These are phyloP conservation scores for Colletotrichum australisinense DNA, from an alignment of 2,329 filamentous ascomycete species.

Conservation along the genomic window DNA sequence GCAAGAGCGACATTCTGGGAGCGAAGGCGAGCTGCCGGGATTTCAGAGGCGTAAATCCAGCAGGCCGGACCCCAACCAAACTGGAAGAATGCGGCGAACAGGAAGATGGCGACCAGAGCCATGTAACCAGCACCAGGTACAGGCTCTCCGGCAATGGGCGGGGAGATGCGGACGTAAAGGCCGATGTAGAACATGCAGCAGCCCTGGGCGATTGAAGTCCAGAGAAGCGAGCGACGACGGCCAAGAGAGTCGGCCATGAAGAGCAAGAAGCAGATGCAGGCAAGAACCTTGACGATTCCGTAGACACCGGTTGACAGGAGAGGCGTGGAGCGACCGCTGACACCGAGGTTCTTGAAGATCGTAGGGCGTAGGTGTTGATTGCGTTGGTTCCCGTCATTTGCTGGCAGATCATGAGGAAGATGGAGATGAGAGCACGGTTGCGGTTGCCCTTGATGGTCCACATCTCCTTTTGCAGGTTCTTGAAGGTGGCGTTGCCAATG, in stretches of 20 bases:
- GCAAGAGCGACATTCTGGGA: slow-evolving; percentile 73
- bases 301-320: slow-evolving; percentile 74
- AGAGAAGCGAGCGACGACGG: slow-evolving; percentile 65
- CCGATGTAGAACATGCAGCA: slow-evolving; percentile 75
- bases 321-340: slow-evolving; percentile 58
- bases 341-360: slow-evolving; percentile 48
- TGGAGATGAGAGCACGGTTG: slow-evolving; percentile 68
- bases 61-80: slow-evolving; percentile 60
- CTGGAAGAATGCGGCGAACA: slow-evolving; percentile 69
- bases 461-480: slow-evolving; percentile 70
- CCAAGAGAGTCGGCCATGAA: slow-evolving; percentile 72
- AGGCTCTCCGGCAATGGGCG: slow-evolving; percentile 57
- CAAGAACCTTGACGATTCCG: slow-evolving; percentile 70
- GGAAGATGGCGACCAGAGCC: slow-evolving; percentile 73
- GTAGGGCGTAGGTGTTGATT: slow-evolving; percentile 52
- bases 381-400: slow-evolving; percentile 68
- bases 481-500: slow-evolving; percentile 54
- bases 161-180: slow-evolving; percentile 69
- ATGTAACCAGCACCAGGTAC: slow-evolving; percentile 73
- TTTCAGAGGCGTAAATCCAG: slow-evolving; percentile 67
- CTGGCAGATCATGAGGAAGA: slow-evolving; percentile 69
- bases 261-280: slow-evolving; percentile 68
- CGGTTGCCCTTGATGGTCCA: slow-evolving; percentile 67
- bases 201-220: slow-evolving; percentile 71
- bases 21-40: slow-evolving; percentile 71